Base-by-base conservation (phyloP, 345 rosid genomes). In the Sisymbrium irio region DNA sequence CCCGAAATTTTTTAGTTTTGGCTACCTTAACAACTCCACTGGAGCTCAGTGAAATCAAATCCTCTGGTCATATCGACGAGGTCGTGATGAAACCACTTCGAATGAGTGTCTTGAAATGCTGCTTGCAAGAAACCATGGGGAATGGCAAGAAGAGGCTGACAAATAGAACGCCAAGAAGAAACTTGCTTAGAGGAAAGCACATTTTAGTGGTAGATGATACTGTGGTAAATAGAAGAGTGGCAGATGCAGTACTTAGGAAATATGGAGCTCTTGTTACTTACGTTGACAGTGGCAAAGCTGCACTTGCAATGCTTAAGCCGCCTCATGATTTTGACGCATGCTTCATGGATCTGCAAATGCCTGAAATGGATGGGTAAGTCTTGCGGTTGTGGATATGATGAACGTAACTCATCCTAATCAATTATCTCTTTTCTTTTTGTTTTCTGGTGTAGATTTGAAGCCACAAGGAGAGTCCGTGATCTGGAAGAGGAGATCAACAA, bases 281-380 rank as follows among this genome's bases (percentile, higher is more conserved):
- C 14, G 96, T 91, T 66, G 91, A 82, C 25, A 85, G 92, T 56
- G 98, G 97, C 71, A 86, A 68, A 54, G 81, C 82, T 77, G 91
- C 97, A 28, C 18, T 93, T 18, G 71, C 67, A 66, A 78, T 76
- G 85, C 97, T 93, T 58, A 80, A 77, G 53, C 98, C 93, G 7
- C 97, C 97, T 44, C 98, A 93, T 67, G 63, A 69, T 22, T 93
- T 93, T 18, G 85, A 89, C 62, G 96, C 96, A 44, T 93, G 98
- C 83, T 89, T 93, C 82, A 93, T 93, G 97, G 98, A 93, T 79
- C 82, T 88, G 77, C 91, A 91, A 65, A 93, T 93, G 98, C 98
- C 98, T 19, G 98, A 87, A 83, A 87, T 91, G 88, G 96, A 93
- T 35, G 98, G 97, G 98, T 93, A 89, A 1, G 37, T 35, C 37